Base-by-base conservation (phyloP, 2,329 filamentous ascomycete species). In the Colletotrichum sp. region DNA sequence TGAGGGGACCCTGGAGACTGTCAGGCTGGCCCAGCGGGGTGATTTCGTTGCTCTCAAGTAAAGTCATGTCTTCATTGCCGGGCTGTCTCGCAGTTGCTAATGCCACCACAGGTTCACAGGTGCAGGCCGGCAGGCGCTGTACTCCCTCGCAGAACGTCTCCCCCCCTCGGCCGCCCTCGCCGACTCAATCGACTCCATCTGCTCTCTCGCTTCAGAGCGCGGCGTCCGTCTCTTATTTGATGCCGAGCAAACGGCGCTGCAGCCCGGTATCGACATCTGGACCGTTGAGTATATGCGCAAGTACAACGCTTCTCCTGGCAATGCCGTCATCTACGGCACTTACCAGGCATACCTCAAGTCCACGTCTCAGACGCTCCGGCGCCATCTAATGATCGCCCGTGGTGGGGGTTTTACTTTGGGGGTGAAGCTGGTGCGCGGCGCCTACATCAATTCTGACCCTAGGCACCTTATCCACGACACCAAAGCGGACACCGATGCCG, bases 251-350 rank as follows among this genome's bases (percentile, higher is more conserved):
- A 92, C 93, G 72, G 89, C 91, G 71, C 90, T 97, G 34, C 95
- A 98, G 84, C 87, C 90, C 8, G 95, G 95, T 9, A 96, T 97
- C 76, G 93, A 97, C 82, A 90, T 91, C 79, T 96, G 95, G 94
- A 95, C 93, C 7, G 84, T 97, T 66, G 85, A 89, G n/a, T 93
- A 95, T 79, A 94, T 96, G 87, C 90, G 91, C 79, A 92, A 91
- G 81, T 96, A 94, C 87, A 97, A 97, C 86, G 90, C 87, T 77
- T 86, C 84, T 0, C 80, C 84, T 2, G 90, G 90, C 36, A 88
- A 89, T 70, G 93, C 94, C 5, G 90, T 96, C 68, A 89, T 98
- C 71, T 97, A 96, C 85, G 93, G 93, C 77, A 95, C 94, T 1
- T 96, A 96, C 83, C 94, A 96, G 83, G 93, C 93, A 2, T 96